These are phyloP conservation scores for Hamigera avellanea DNA, from an alignment of 495 filamentous ascomycete genomes.

Conservation along the genomic window DNA sequence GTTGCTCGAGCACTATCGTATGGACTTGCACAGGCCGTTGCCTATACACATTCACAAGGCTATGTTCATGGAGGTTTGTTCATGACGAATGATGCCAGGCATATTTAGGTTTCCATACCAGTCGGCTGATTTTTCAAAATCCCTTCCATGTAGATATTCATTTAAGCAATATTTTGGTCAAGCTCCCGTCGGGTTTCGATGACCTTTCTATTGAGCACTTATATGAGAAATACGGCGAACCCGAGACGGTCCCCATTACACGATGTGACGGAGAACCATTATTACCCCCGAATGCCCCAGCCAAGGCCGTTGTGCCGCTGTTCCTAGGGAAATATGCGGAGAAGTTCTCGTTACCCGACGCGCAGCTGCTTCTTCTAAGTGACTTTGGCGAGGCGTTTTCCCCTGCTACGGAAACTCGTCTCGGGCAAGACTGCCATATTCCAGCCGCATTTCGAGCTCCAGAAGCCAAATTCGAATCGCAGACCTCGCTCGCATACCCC, in stretches of 20 bases:
- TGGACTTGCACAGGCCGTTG: constrained; percentile 13
- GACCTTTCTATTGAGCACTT: constrained; percentile 7
- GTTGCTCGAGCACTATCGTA: constrained; percentile 18
- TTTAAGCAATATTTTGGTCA: constrained; percentile 23
- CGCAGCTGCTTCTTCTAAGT: constrained; percentile 15
- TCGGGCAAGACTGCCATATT: constrained; percentile 20
- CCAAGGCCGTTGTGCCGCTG: constrained; percentile 17
- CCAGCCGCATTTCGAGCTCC: constrained; percentile 17
- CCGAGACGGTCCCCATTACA: constrained; percentile 9
- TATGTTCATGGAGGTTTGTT: constrained; percentile 23
- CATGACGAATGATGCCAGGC: background rate
- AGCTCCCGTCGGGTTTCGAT: constrained; percentile 21
- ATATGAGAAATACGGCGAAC: constrained; percentile 8
- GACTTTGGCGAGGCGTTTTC: constrained; percentile 27
- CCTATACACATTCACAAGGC: constrained; percentile 22
- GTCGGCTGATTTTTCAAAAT: background rate
- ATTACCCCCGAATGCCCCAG: constrained; percentile 9
- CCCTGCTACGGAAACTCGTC: constrained; percentile 9
- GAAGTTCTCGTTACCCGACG: constrained; percentile 14
- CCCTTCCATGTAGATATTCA: constrained; percentile 18
- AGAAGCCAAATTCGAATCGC: constrained; percentile 20
- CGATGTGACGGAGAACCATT: constrained; percentile 7
- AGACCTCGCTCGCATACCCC: constrained; percentile 15
- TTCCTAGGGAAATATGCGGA: constrained; percentile 20
- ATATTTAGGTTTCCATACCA: too few relatives aligned